These are phyloP conservation scores for Epichloe amarillans DNA, from an alignment of 2,329 filamentous ascomycete species.

Conservation along the genomic window DNA sequence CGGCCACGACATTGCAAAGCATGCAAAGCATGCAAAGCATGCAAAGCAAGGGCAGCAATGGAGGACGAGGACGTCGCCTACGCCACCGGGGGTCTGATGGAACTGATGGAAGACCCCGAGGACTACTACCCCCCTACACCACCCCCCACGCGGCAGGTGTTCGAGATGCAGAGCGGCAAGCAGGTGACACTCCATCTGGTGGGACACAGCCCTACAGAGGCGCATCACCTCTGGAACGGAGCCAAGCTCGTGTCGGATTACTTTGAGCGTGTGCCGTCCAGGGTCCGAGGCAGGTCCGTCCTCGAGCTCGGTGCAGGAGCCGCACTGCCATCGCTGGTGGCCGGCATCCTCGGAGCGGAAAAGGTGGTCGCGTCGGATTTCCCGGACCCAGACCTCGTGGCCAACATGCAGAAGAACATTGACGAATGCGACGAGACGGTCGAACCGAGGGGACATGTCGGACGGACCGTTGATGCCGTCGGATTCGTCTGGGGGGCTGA, in stretches of 20 bases:
- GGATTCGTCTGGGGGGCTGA: constrained; percentile 85
- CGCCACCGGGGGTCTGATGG: constrained; percentile 47
- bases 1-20: background rate
- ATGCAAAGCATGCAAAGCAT: background rate
- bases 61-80: constrained; percentile 22
- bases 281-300: constrained; percentile 56
- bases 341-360: constrained; percentile 56
- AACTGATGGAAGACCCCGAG: constrained; percentile 69
- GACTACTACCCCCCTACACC: constrained; percentile 73
- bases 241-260: constrained; percentile 65
- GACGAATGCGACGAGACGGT: constrained; percentile 33
- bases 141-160: constrained; percentile 57
- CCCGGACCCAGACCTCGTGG: constrained; percentile 70
- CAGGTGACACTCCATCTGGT: constrained; percentile 63
- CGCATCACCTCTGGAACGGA: constrained; percentile 85
- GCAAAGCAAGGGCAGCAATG: constrained; percentile 3
- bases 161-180: constrained; percentile 54
- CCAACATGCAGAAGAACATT: constrained; percentile 68
- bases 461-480: constrained; percentile 36
- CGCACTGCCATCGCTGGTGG: constrained; percentile 69
- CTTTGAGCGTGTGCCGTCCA: constrained; percentile 54
- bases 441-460: constrained; percentile 17
- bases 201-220: constrained; percentile 79
- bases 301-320: constrained; percentile 84
- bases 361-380: constrained; percentile 77